phyloP scores from a whole-genome alignment of 2,329 filamentous ascomycete species.

The Colletotrichum lindemuthianum region DNA sequence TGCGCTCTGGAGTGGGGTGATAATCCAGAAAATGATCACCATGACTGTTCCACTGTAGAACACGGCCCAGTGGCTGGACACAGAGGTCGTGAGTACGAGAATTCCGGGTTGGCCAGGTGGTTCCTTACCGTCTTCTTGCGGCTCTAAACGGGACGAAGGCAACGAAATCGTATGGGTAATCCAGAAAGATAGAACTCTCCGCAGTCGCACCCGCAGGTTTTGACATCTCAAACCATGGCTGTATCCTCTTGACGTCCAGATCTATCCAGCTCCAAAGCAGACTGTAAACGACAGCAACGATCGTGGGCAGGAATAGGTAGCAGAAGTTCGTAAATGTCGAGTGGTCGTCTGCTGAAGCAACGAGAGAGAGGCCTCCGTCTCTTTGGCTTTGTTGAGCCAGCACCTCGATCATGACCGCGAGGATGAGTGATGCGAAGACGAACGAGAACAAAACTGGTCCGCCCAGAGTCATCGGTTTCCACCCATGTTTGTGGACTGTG shows the following conservation, averaged over 20 bases:
- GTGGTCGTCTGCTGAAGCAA: too few species aligned
- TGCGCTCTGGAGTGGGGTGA: conserved; percentile 66
- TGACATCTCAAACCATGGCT: conserved; percentile 69
- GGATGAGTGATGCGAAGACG: conserved; percentile 46
- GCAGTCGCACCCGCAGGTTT: conserved; percentile 53
- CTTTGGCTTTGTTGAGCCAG: conserved; percentile 52
- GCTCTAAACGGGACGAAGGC: conserved; percentile 45
- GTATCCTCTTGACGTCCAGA: conserved; percentile 65
- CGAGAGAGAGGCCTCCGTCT: too few species aligned
- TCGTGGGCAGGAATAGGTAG: conserved; percentile 64
- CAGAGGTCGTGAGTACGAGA: not conserved
- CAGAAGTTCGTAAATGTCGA: conserved; percentile 45
- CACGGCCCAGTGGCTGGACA: conserved; percentile 61
- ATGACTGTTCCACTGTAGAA: conserved; percentile 58
- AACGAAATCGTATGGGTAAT: conserved; percentile 60
- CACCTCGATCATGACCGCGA: conserved; percentile 57
- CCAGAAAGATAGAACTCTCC: conserved; percentile 58
- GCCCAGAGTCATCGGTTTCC: conserved; percentile 51
- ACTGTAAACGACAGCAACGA: conserved; percentile 64
- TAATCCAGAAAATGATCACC: conserved; percentile 62
- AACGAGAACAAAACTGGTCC: conserved; percentile 50
- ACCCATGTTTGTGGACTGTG: too few species aligned
- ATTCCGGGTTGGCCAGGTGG: conserved; percentile 41
- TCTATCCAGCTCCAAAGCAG: conserved; percentile 70
- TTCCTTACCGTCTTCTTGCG: conserved; percentile 45